phyloP scores from a whole-genome alignment of 345 rosid species.

The Cardamine resedifolia region DNA sequence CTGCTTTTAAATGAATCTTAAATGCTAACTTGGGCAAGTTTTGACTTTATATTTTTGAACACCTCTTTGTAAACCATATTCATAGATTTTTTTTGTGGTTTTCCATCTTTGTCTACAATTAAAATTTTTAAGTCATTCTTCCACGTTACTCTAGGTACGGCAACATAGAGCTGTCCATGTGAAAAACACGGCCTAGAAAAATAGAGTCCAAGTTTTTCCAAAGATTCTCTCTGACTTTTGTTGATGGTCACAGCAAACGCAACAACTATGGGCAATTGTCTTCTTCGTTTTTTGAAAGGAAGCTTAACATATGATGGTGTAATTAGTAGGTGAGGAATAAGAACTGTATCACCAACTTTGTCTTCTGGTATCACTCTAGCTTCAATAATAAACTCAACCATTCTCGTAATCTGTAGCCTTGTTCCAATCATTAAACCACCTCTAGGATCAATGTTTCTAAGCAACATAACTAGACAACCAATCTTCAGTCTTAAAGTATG shows the following conservation, averaged over 20 bases:
- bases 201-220: not conserved
- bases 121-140: not conserved
- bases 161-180: not conserved
- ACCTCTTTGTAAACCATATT: not conserved
- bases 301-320: not conserved
- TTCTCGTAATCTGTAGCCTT: not conserved
- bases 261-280: accelerated
- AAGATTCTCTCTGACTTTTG: not conserved
- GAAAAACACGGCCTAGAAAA: not conserved
- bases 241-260: not conserved
- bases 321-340: not conserved
- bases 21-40: no score
- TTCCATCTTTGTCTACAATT: not conserved
- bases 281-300: not conserved
- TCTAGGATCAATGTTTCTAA: not conserved
- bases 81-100: not conserved
- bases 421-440: not conserved
- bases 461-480: not conserved
- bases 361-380: not conserved
- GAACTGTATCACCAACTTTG: not conserved
- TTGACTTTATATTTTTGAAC: no score
- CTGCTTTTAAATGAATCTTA: no score
- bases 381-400: not conserved
- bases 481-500: not conserved
- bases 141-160: not conserved